Evolutionary conservation across 495 filamentous ascomycete species (phyloP).

Genomic region (Lepraria neglecta): DNA sequence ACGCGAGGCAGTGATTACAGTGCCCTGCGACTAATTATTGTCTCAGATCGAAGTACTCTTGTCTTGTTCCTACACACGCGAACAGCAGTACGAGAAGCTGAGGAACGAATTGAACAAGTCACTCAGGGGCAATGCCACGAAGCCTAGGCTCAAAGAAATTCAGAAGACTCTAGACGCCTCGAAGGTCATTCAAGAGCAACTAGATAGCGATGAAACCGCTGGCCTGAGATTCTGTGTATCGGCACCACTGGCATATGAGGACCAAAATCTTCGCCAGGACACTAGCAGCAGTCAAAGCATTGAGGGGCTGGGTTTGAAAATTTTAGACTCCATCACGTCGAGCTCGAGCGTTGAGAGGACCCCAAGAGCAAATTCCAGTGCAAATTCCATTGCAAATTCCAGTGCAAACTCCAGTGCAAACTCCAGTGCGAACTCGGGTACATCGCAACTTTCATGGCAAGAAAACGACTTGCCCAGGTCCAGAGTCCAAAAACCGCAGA

Average conservation of each 20-base stretch:
- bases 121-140: neutral
- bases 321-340: neutral
- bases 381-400: neutral
- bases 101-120: neutral
- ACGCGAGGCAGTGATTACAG: too few species aligned
- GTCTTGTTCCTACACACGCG: neutral
- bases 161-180: neutral
- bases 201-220: neutral
- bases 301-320: neutral
- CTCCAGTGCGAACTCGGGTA: neutral
- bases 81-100: neutral
- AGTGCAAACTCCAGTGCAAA: neutral
- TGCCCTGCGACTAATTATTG: neutral
- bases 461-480: neutral
- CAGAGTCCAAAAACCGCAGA: neutral
- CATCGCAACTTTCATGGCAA: neutral
- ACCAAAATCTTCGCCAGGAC: neutral
- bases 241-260: neutral
- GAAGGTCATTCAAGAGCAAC: neutral
- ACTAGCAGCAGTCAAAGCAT: neutral
- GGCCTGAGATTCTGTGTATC: neutral
- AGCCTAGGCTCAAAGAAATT: neutral
- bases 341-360: neutral
- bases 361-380: neutral
- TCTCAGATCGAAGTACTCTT: constrained; percentile 2